Conservation (phyloP, 495 filamentous ascomycete genomes). For the Emericellopsis terricola region DNA sequence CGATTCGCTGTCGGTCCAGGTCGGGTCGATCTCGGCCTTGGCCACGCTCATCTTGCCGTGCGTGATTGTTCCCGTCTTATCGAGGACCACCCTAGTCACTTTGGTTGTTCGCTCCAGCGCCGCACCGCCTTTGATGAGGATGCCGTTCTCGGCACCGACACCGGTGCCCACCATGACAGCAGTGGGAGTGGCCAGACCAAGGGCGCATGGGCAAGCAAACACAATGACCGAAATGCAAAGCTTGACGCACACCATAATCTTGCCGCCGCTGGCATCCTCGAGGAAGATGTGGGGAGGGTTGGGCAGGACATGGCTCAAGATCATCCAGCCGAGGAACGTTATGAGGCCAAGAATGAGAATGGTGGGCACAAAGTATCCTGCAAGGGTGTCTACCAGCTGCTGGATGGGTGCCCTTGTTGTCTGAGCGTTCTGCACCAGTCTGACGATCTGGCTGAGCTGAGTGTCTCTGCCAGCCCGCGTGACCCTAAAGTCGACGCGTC, state of each 20-base stretch:
- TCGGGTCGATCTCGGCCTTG: slow-evolving; percentile 40
- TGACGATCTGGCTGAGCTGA: slow-evolving; percentile 93
- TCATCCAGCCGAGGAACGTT: slow-evolving; percentile 89
- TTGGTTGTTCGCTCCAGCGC: slow-evolving; percentile 86
- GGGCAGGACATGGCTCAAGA: slow-evolving; percentile 66
- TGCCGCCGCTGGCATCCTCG: slow-evolving; percentile 63
- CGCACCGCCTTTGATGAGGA: slow-evolving; percentile 89
- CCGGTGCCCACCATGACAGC: slow-evolving; percentile 98
- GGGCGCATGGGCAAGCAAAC: slow-evolving; percentile 90
- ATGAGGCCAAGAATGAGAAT: slow-evolving; percentile 70
- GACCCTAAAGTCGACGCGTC: slow-evolving; percentile 81
- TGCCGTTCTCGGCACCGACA: slow-evolving; percentile 90
- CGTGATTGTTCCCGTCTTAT: slow-evolving; percentile 95
- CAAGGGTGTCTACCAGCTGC: slow-evolving; percentile 74
- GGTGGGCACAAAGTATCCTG: slow-evolving; percentile 85
- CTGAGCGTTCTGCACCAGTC: slow-evolving; percentile 90
- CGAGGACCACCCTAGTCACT: slow-evolving; percentile 87
- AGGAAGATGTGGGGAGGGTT: slow-evolving; percentile 80
- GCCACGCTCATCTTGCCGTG: slow-evolving; percentile 88
- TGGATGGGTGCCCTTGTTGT: slow-evolving; percentile 91
- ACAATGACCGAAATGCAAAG: slow-evolving; percentile 98
- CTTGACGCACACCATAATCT: slow-evolving; percentile 90
- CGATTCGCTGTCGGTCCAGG: slow-evolving; percentile 53
- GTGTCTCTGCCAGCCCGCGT: slow-evolving; percentile 88
- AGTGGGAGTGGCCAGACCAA: slow-evolving; percentile 86